Evolutionary conservation across 805 yeast genomes (phyloP), one percentile per base, ranked within the genome.

Genomic region (Torulaspora quercuum): DNA sequence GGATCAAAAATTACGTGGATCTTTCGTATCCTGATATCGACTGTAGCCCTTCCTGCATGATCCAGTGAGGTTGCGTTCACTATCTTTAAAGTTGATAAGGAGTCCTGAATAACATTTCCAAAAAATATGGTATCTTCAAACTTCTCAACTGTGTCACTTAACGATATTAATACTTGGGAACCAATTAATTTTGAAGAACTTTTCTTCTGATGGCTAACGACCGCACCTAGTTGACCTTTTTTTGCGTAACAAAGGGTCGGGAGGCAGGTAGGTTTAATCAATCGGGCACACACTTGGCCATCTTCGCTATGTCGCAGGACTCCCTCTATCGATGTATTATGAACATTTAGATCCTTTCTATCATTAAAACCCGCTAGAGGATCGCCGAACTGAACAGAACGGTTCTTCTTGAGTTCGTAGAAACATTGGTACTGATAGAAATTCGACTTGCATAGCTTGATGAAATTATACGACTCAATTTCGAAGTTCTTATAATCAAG

Each of bases 1-100:
- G 83, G 83, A 50, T 78, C 81, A 27, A 73, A 67, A 6, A 79
- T 47, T 3, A 77, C 53, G 46, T 68, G 67, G 0, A 73, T 67
- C 35, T 71, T 75, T 26, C 73, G 62, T 6, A 79, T 74, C 29
- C 82, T 57, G 1, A 77, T 63, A 45, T 75, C 80, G 36, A 60
- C 63, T 20, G 70, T 46, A 10, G 79, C 78, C 13, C 72, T 49
- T 10, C 57, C 42, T 3, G 51, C 35, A 2, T 56, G 59, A 46
- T 75, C 81, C 2, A 65, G 49, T 2, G 59, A 42, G 0, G 68
- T 34, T 0, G 43, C 42, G 44, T 71, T 76, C 26, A 79, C 63
- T 20, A 48, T 52, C n/a, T 71, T 69, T 30, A 79, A 51, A 0
- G 69, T 54, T 0, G 64, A 63, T 23, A 70, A 66, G 0, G 77